Evolutionary conservation across 192 early-diverging fungal species (phyloP).

Genomic region (Paraglomus brasilianum): DNA sequence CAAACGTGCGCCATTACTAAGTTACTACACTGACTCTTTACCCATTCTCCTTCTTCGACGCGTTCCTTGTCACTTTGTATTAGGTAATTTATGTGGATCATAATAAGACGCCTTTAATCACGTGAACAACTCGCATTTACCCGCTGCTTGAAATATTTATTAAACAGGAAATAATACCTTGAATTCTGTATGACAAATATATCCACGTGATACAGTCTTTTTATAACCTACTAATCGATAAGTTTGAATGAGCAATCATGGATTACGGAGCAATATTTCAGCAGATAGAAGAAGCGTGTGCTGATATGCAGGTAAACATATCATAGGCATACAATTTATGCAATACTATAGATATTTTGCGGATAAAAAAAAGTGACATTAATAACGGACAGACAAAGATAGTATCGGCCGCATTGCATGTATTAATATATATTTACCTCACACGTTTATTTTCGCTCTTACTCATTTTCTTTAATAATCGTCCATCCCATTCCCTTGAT

Average conservation of each 20-base stretch:
- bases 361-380: not conserved
- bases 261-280: constrained; percentile 41
- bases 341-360: not conserved
- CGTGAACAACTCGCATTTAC: no score
- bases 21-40: no score
- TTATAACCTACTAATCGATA: not conserved
- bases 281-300: constrained; percentile 55
- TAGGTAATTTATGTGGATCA: no score
- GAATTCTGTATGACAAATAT: no score
- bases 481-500: not conserved
- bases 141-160: no score
- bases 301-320: constrained; percentile 44
- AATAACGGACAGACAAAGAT: not conserved
- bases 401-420: not conserved
- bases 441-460: not conserved
- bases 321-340: constrained; percentile 12
- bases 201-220: no score
- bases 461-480: not conserved
- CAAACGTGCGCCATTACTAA: no score
- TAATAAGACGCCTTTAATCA: no score
- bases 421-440: constrained; percentile 14
- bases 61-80: no score
- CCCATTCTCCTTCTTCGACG: no score
- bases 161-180: no score
- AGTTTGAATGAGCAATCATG: constrained; percentile 32